Conservation (phyloP, 2,329 filamentous ascomycete genomes). For the Leptosphaerulina australis region DNA sequence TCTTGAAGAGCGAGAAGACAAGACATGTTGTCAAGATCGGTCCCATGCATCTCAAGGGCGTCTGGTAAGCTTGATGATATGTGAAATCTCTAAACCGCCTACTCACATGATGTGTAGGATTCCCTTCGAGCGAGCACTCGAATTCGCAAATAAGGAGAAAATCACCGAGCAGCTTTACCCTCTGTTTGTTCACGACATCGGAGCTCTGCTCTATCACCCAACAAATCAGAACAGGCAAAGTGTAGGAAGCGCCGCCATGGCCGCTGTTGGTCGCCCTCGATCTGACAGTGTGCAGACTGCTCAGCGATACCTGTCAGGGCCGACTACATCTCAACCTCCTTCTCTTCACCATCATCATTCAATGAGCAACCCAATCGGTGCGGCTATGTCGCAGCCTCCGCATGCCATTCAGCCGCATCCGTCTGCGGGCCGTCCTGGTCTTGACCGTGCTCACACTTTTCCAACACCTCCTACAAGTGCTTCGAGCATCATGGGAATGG, state of each 20-base stretch:
- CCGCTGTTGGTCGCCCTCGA: slow-evolving; percentile 69
- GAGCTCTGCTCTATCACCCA: slow-evolving; percentile 89
- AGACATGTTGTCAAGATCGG: slow-evolving; percentile 98
- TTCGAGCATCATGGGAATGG: slow-evolving; percentile 82
- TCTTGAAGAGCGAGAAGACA: slow-evolving; percentile 96
- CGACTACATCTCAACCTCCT: slow-evolving; percentile 64
- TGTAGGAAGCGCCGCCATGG: slow-evolving; percentile 73
- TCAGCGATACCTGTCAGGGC: slow-evolving; percentile 64
- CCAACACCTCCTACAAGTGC: slow-evolving; percentile 92
- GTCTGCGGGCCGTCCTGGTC: slow-evolving; percentile 66
- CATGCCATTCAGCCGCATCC: slow-evolving; percentile 66
- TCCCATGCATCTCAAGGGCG: slow-evolving; percentile 95
- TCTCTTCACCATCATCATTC: slow-evolving; percentile 75
- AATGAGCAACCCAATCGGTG: slow-evolving; percentile 65
- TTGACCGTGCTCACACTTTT: slow-evolving; percentile 86
- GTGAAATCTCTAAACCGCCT: background rate
- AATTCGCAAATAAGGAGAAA: slow-evolving; percentile 99
- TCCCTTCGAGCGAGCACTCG: slow-evolving; percentile 93
- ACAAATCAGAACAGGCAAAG: slow-evolving; percentile 82
- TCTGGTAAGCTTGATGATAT: slow-evolving; percentile 31
- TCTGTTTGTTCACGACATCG: slow-evolving; percentile 96
- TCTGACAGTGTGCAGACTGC: slow-evolving; percentile 49
- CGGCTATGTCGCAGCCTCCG: slow-evolving; percentile 70
- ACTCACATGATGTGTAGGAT: slow-evolving; percentile 68
- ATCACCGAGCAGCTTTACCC: slow-evolving; percentile 96